Base-by-base conservation (phyloP, 2,329 filamentous ascomycete genomes). In the Apiospora sp. region DNA sequence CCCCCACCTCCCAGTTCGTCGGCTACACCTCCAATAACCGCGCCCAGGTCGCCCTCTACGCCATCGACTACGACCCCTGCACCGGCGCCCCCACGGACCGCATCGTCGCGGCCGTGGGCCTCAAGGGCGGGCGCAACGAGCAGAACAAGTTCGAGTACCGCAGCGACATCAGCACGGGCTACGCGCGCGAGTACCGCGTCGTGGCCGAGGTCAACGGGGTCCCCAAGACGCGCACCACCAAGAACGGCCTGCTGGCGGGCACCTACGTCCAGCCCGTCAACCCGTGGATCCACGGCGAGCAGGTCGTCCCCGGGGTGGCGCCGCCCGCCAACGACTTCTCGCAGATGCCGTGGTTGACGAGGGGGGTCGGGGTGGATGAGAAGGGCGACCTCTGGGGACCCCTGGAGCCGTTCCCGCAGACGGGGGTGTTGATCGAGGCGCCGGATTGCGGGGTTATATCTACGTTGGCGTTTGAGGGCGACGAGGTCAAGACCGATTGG, bases 111-210 rank as follows among this genome's bases (percentile, higher is more conserved):
- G 78, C 79, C 2, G 74, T 81, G 44, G 78, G 80, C 7, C 75
- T 82, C 22, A 78, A 79, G 34, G 80, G 76, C 1, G 80, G 80
- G 13, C 77, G 75, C 64, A 82, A 79, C 71, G 79, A 75, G 41
- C 81, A 82, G 74, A 83, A 82, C 75, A 82, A 81, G 74, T 83
- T 81, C 69, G 77, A 82, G 61, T 80, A 80, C 72, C 80, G 81
- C 43, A 80, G 78, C 37, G 79, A 83, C 13, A 79, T 81, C 22
- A 76, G 80, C 7, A 71, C 72, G 16, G 75, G 78, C 0, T 83
- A 83, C 72, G 80, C 81, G 0, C 76, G 81, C n/a, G 82, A 83
- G 72, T 83, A 83, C 71, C 78, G 78, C 34, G 76, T 80, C 19
- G 75, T 79, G 1, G 77, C 81, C 16, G 81, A 83, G 72, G 78